Evolutionary conservation across 1,284 basidiomycete genomes (phyloP), one percentile per base, ranked within the genome.

Genomic region (Phellinidium pouzarii): DNA sequence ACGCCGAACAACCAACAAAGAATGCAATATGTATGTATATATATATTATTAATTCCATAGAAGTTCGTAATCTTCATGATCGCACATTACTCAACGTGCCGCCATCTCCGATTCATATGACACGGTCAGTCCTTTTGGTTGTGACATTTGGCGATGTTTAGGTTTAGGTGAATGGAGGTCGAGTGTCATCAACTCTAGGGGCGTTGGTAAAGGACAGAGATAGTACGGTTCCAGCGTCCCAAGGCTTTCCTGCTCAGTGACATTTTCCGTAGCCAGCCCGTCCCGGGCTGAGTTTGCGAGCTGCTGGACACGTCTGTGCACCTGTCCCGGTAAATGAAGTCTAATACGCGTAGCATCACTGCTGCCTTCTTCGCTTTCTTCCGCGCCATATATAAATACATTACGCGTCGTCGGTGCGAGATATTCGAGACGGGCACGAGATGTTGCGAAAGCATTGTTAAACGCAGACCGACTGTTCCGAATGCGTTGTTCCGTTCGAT

Each of bases 161-260:
- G 51, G 60, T 17, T 17, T 20, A 44, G 59, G 58, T 55, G 54
- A 60, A 50, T 62, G 29, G 7, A n/a, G 9, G 17, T 22, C 8
- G 40, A 27, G 53, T 45, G 70, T 54, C 77, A 79, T 80, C 41
- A 73, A 65, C 31, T 69, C 67, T n/a, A 74, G 63, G 14, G 76
- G 73, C 58, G 73, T 76, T 14, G 78, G 78, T n/a, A 80, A 66
- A 11, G 78, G 78, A 57, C 74, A 63, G 66, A 68, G n/a, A 37
- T 48, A 49, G 58, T 44, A 58, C 56, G 5, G 58, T 55, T 26
- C 54, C 49, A 29, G 54, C 55, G 52, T 62, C 44, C 23, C 57
- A 55, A 11, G 29, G 57, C 53, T 37, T 61, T 59, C 27, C 59
- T 58, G 1, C 55, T 60, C 43, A 17, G 25, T 22, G 12, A 45